Conservation (phyloP, 2,329 filamentous ascomycete species). For the Phoma sp. region DNA sequence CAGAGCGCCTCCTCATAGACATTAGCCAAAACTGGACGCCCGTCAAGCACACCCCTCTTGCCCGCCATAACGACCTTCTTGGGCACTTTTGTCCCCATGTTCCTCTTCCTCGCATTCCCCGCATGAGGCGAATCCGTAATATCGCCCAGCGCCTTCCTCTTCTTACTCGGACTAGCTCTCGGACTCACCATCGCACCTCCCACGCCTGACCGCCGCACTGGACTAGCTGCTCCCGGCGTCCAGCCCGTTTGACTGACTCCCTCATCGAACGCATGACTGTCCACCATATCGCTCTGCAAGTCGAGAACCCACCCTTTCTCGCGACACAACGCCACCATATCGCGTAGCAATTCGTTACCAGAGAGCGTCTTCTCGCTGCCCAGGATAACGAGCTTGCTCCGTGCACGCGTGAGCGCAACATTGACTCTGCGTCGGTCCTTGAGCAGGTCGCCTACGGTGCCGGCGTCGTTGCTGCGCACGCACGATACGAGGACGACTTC, state of each 20-base stretch:
- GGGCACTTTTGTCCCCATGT: conserved; percentile 56
- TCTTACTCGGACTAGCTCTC: conserved; percentile 44
- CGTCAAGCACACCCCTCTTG: conserved; percentile 65
- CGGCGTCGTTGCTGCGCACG: conserved; percentile 83
- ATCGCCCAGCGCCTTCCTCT: conserved; percentile 38
- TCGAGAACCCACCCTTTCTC: conserved; percentile 80
- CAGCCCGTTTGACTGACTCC: conserved; percentile 49
- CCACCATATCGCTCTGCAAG: conserved; percentile 68
- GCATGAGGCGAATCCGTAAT: conserved; percentile 21
- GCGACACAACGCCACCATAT: conserved; percentile 81
- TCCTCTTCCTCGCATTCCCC: conserved; percentile 26
- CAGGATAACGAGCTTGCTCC: conserved; percentile 88
- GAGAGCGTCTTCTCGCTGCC: conserved; percentile 81
- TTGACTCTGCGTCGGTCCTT: conserved; percentile 94
- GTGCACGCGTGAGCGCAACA: conserved; percentile 91
- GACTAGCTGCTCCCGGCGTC: conserved; percentile 13
- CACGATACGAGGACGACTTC: conserved; percentile 87
- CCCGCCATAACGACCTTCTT: conserved; percentile 67
- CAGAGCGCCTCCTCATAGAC: conserved; percentile 69
- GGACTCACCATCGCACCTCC: background rate
- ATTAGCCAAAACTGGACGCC: conserved; percentile 74
- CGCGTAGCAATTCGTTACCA: conserved; percentile 74
- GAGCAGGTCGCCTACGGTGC: conserved; percentile 86
- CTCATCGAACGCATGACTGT: conserved; percentile 73
- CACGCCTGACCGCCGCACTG: background rate